Evolutionary conservation across 805 yeast species (phyloP).

Genomic region (Suhomyces sp.): DNA sequence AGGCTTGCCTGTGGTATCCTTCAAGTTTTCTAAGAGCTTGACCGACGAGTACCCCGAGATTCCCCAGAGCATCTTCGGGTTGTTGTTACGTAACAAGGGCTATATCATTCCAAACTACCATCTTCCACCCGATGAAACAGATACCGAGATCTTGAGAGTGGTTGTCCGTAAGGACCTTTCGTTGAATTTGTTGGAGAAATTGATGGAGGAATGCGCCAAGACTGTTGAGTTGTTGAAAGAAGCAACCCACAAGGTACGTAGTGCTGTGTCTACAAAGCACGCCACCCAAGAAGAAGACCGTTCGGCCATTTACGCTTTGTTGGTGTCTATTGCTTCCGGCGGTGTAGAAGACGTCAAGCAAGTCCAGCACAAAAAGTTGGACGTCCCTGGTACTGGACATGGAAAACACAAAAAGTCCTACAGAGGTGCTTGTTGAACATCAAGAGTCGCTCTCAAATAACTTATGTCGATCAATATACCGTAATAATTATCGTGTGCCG

Average conservation of each 20-base stretch:
- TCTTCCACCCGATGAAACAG: conserved; percentile 59
- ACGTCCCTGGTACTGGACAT: conserved; percentile 19
- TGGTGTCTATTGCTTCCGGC: conserved; percentile 54
- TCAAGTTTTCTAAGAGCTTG: conserved; percentile 64
- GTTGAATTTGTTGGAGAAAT: conserved; percentile 35
- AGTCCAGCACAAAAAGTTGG: conserved; percentile 18
- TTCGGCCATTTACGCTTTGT: conserved; percentile 44
- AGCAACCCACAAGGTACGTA: conserved; percentile 43
- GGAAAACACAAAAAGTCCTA: conserved; percentile 27
- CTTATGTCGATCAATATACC: neutral
- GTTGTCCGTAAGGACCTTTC: conserved; percentile 75
- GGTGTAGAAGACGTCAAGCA: conserved; percentile 44
- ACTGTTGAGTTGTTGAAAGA: conserved; percentile 51
- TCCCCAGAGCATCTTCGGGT: conserved; percentile 75
- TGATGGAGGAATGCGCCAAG: conserved; percentile 56
- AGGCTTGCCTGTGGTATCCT: conserved; percentile 89
- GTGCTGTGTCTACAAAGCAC: conserved; percentile 15
- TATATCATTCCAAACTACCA: conserved; percentile 74
- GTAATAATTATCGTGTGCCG: neutral
- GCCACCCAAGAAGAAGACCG: conserved; percentile 24
- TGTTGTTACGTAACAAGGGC: conserved; percentile 55
- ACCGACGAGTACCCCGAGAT: conserved; percentile 64
- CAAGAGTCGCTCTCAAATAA: neutral
- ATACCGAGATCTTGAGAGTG: conserved; percentile 73
- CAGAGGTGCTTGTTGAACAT: conserved; percentile 33